phyloP scores from a whole-genome alignment of 1,284 basidiomycete species.

The Irpex rosettiformis region DNA sequence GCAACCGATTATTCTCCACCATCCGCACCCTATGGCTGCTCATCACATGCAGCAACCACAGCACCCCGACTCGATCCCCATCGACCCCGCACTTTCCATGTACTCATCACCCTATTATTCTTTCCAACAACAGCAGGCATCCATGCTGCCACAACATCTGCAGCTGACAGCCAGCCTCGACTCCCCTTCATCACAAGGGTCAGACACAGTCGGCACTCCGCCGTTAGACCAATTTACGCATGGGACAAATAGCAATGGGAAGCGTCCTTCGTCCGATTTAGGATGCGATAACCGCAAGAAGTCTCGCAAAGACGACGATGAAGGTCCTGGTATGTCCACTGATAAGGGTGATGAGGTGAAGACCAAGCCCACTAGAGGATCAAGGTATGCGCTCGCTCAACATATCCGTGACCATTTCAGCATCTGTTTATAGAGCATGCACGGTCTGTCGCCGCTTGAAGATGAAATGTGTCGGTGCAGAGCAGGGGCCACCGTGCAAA shows the following conservation, averaged over 20 bases:
- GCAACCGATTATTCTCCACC: constrained; percentile 14
- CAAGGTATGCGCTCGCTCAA: constrained; percentile 51
- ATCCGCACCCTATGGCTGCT: constrained; percentile 13
- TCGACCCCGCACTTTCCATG: constrained; percentile 63
- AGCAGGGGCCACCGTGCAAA: constrained; percentile 91
- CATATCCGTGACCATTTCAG: constrained; percentile 5
- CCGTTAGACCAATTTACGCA: constrained; percentile 57
- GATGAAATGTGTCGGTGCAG: constrained; percentile 97
- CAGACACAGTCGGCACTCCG: constrained; percentile 70
- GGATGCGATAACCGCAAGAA: constrained; percentile 55
- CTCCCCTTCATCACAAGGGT: constrained; percentile 68
- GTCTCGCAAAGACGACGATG: constrained; percentile 52
- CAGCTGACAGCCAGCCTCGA: constrained; percentile 30
- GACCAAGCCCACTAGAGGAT: constrained; percentile 83
- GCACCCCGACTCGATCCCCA: constrained; percentile 55
- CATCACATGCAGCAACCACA: constrained; percentile 38
- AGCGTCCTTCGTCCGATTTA: constrained; percentile 57
- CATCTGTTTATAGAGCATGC: constrained; percentile 62
- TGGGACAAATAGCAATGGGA: constrained; percentile 53
- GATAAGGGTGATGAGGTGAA: constrained; percentile 65
- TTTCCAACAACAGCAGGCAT: constrained; percentile 36
- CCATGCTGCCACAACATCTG: constrained; percentile 28
- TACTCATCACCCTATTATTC: constrained; percentile 58
- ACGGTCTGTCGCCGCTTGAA: constrained; percentile 95
- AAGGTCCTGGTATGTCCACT: constrained; percentile 45